These are phyloP conservation scores for Nosema bombycis DNA, from an alignment of 371 early-diverging fungal species.

Conservation along the genomic window DNA sequence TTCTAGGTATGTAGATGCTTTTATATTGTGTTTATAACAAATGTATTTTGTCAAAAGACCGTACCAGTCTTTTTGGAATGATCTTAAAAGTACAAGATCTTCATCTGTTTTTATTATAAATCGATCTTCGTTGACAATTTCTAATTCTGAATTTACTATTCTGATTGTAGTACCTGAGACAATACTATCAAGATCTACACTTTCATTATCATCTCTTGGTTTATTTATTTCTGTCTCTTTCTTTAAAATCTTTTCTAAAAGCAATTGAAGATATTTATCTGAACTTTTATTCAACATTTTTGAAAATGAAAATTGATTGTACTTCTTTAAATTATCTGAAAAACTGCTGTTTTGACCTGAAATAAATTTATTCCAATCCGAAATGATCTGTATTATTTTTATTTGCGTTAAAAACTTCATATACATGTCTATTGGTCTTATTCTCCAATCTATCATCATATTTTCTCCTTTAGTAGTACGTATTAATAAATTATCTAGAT, in stretches of 20 bases:
- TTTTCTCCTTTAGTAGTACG: background rate
- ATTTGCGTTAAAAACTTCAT: background rate
- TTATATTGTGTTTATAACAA: background rate
- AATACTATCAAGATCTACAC: background rate
- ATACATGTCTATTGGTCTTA: conserved; percentile 36
- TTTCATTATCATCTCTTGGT: background rate
- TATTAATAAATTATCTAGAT: too few species aligned
- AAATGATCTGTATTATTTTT: background rate
- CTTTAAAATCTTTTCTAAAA: background rate
- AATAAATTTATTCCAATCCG: background rate
- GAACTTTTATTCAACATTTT: background rate
- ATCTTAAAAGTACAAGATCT: background rate
- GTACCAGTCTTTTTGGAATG: too few species aligned
- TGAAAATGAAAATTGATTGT: background rate
- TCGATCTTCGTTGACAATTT: background rate
- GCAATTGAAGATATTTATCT: background rate
- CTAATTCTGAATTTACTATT: background rate
- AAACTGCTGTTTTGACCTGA: background rate
- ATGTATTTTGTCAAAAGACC: too few species aligned
- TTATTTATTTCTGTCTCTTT: background rate
- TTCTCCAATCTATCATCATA: conserved; percentile 49
- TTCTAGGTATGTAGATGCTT: background rate
- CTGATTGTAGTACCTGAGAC: background rate
- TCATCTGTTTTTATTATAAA: background rate
- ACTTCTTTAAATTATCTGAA: background rate